Evolutionary conservation across 495 filamentous ascomycete species (phyloP).

Genomic region (Stereocaulon alpinum): DNA sequence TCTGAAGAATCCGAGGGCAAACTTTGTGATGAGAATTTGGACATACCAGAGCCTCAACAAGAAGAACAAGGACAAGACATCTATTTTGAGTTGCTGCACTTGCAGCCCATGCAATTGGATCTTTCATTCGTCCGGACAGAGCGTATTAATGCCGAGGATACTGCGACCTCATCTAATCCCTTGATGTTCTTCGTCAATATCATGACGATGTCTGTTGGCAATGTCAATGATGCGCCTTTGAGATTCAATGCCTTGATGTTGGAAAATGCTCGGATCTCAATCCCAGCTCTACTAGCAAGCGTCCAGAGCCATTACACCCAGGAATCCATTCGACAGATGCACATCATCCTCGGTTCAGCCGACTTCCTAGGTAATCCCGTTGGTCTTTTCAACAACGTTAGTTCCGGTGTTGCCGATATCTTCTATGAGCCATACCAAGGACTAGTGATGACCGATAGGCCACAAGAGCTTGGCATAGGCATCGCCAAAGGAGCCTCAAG

Average conservation of each 20-base stretch:
- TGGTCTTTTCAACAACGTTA: conserved; percentile 95
- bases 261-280: conserved; percentile 88
- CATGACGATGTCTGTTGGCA: conserved; percentile 97
- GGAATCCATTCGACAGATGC: conserved; percentile 87
- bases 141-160: conserved; percentile 90
- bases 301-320: conserved; percentile 91
- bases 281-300: conserved; percentile 70
- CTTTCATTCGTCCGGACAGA: conserved; percentile 95
- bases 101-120: conserved; percentile 96
- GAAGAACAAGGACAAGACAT: conserved; percentile 79
- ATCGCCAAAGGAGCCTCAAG: conserved; percentile 94
- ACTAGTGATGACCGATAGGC: conserved; percentile 87
- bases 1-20: conserved; percentile 70
- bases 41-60: conserved; percentile 84
- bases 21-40: conserved; percentile 78
- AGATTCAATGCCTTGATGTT: conserved; percentile 87
- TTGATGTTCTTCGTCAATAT: conserved; percentile 98
- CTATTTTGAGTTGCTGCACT: conserved; percentile 93
- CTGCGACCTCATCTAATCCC: conserved; percentile 72
- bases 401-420: conserved; percentile 90
- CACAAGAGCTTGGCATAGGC: conserved; percentile 86
- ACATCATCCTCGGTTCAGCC: conserved; percentile 91
- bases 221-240: conserved; percentile 94
- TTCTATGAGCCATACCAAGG: conserved; percentile 99
- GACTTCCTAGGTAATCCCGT: conserved; percentile 99